Percentiles rank a stretch among this genome's conserved stretches.
Evolutionary conservation across 2,329 filamentous ascomycete genomes (phyloP).

Genomic region (Talaromyces amestolkiae): DNA sequence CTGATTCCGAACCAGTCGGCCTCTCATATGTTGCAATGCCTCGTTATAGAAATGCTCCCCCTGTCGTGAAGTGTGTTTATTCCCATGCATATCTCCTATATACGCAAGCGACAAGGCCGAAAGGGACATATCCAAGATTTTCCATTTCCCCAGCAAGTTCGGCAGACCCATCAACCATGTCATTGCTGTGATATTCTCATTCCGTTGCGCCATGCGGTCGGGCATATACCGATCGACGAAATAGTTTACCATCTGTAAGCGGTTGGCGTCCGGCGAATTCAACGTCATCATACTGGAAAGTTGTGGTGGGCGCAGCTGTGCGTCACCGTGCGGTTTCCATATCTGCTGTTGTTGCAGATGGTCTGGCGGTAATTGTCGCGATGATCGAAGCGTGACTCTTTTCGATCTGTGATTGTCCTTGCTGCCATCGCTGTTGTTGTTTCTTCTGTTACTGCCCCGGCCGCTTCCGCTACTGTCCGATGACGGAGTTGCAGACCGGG

Average conservation of each 20-base stretch:
- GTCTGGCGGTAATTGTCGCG: slow-evolving; percentile 14
- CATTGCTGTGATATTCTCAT: slow-evolving; percentile 14
- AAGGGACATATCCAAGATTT: slow-evolving; percentile 14
- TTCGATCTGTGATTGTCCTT: slow-evolving; percentile 9
- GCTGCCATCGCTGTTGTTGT: neutral
- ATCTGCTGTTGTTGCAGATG: neutral
- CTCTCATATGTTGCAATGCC: slow-evolving; percentile 16
- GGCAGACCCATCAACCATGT: slow-evolving; percentile 17
- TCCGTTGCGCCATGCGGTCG: neutral
- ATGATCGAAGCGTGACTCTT: slow-evolving; percentile 16
- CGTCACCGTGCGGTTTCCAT: neutral
- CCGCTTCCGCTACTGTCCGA: neutral
- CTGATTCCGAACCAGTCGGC: slow-evolving; percentile 6
- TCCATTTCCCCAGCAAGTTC: slow-evolving; percentile 14
- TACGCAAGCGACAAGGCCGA: slow-evolving; percentile 18
- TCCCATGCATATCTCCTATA: slow-evolving; percentile 16
- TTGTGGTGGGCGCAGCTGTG: neutral
- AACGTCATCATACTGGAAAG: slow-evolving; percentile 6
- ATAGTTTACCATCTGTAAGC: slow-evolving; percentile 13
- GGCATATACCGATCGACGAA: slow-evolving; percentile 19
- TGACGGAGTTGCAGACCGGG: neutral
- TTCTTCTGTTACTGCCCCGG: neutral
- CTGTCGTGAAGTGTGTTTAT: slow-evolving; percentile 10
- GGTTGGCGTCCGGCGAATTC: slow-evolving; percentile 7
- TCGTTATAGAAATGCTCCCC: slow-evolving; percentile 15